Evolutionary conservation across 2,329 filamentous ascomycete genomes (phyloP).

Genomic region (Samsoniella hepiali): DNA sequence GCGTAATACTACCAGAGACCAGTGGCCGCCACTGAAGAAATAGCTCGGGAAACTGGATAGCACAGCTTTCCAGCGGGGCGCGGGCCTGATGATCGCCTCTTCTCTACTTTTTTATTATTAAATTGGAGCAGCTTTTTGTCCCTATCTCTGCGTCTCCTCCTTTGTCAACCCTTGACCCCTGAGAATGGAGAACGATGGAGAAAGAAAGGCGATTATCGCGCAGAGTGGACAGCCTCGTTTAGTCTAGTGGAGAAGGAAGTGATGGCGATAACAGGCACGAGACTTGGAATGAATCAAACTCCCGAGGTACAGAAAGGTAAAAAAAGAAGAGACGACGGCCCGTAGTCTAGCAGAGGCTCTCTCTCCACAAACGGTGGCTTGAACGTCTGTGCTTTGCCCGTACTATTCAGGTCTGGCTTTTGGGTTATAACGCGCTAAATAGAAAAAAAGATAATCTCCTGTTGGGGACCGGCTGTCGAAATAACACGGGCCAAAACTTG

Average conservation of each 20-base stretch:
- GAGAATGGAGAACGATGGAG: neutral
- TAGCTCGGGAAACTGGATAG: neutral
- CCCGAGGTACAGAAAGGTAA: no score
- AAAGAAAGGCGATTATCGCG: neutral
- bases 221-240: neutral
- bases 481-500: no score
- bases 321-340: neutral
- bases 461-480: no score
- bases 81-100: neutral
- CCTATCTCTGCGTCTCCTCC: neutral
- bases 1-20: neutral
- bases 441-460: no score
- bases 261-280: neutral
- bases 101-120: constrained; percentile 8
- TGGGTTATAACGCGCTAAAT: no score
- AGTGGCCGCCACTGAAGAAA: neutral
- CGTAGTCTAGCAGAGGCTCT: neutral
- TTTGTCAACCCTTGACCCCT: neutral
- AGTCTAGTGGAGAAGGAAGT: neutral
- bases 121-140: neutral
- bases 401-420: no score
- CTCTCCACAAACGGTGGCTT: neutral
- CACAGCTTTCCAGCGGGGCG: neutral
- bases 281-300: neutral
- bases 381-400: neutral